Conservation (phyloP, 164 flowering plant genomes). For the Macadamia tetraphylla region DNA sequence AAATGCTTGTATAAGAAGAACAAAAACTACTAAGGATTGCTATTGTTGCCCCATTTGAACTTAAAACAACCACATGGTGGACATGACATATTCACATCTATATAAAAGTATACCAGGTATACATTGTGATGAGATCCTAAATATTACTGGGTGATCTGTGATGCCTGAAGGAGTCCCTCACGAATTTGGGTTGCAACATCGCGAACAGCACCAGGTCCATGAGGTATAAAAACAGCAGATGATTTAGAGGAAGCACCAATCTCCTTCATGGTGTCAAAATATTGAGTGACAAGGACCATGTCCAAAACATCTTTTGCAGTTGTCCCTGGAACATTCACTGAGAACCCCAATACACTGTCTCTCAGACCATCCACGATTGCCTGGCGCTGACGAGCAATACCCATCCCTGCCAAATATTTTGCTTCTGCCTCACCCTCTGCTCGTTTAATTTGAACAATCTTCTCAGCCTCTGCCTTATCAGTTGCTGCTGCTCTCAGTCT, state of each 20-base stretch:
- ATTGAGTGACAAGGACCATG: conserved; percentile 61
- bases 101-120: no score
- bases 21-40: no score
- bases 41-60: no score
- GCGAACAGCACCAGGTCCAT: conserved; percentile 69
- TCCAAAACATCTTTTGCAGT: conserved; percentile 51
- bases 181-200: conserved; percentile 65
- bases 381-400: conserved; percentile 53
- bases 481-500: conserved; percentile 50
- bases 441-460: conserved; percentile 47
- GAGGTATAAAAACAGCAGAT: conserved; percentile 74
- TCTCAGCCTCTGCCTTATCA: conserved; percentile 60
- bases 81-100: no score
- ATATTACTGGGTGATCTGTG: conserved; percentile 8
- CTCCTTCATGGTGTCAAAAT: conserved; percentile 74
- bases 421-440: conserved; percentile 64
- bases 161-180: conserved; percentile 63
- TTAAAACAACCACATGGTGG: no score
- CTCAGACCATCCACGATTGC: conserved; percentile 79
- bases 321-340: conserved; percentile 66
- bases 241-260: conserved; percentile 66
- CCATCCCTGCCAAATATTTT: conserved; percentile 49
- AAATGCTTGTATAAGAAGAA: no score
- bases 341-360: conserved; percentile 74
- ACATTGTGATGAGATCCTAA: not conserved